These are phyloP conservation scores for Solanum chiquidenum DNA, from an alignment of 257 asterid species.

Conservation along the genomic window DNA sequence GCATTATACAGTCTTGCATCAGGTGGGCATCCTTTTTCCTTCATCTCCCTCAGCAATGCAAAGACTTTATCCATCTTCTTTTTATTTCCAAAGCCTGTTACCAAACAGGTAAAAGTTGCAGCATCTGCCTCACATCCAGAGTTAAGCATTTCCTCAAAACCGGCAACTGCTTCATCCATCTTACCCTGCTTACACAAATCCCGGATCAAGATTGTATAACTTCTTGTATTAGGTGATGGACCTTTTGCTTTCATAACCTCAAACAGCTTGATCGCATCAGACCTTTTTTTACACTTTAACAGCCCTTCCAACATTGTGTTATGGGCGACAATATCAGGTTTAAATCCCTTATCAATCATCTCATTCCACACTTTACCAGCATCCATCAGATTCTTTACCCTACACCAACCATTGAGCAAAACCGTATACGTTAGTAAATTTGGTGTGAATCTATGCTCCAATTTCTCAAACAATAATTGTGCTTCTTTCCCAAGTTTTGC, in stretches of 20 bases:
- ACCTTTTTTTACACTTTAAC: constrained; percentile 41
- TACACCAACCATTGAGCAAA: constrained; percentile 82
- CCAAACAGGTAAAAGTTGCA: constrained; percentile 61
- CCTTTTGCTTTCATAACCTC: constrained; percentile 77
- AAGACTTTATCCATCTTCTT: constrained; percentile 61
- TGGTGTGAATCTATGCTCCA: constrained; percentile 62
- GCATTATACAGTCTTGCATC: constrained; percentile 64
- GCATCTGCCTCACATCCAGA: constrained; percentile 59
- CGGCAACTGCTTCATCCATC: constrained; percentile 43
- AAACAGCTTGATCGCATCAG: constrained; percentile 61
- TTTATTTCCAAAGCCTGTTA: constrained; percentile 65
- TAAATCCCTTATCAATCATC: constrained; percentile 71
- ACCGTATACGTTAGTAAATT: constrained; percentile 52
- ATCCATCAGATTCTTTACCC: constrained; percentile 68
- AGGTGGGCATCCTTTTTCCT: constrained; percentile 59
- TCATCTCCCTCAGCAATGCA: constrained; percentile 58
- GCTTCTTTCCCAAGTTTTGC: constrained; percentile 85
- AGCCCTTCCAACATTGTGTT: constrained; percentile 80
- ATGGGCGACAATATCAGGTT: constrained; percentile 75
- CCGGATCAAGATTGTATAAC: constrained; percentile 54
- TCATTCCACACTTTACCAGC: constrained; percentile 80
- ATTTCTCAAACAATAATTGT: constrained; percentile 47
- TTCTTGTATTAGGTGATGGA: constrained; percentile 58
- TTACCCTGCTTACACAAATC: constrained; percentile 59
- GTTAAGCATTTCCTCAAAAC: constrained; percentile 50